A percentile compares a stretch with the other conserved stretches of the same genome.
These are phyloP conservation scores for Suillus plorans DNA, from an alignment of 768 basidiomycete genomes.

Conservation along the genomic window DNA sequence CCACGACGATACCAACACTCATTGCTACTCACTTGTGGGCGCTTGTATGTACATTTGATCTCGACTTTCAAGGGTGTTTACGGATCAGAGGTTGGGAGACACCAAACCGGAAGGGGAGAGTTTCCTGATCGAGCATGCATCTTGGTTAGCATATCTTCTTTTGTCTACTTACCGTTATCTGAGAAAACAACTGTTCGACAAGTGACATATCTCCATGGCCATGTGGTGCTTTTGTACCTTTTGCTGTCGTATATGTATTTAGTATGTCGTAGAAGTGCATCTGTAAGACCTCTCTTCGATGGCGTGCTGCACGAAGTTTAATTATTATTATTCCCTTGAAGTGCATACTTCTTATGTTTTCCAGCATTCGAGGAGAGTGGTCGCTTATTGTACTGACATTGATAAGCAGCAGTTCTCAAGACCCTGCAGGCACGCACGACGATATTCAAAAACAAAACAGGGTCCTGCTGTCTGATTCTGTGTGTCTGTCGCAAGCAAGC, in stretches of 20 bases:
- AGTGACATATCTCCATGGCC: slow-evolving; percentile 1
- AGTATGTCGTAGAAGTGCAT: not conserved
- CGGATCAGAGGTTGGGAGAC: not conserved
- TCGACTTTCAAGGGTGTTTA: not conserved
- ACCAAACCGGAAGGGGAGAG: not conserved
- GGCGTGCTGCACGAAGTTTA: not conserved
- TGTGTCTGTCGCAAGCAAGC: not conserved
- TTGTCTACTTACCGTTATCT: not conserved
- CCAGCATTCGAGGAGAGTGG: not conserved
- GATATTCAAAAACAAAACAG: not conserved
- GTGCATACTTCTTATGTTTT: not conserved
- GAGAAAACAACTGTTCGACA: not conserved
- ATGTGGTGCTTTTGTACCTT: not conserved
- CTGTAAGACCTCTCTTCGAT: not conserved
- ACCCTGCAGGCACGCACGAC: not conserved
- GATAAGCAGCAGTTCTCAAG: not conserved
- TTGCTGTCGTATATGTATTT: not conserved
- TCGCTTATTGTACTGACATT: not conserved
- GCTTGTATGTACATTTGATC: not conserved
- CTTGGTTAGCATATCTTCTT: not conserved
- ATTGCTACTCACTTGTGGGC: not conserved
- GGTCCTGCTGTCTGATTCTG: not conserved
- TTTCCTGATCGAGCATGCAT: not conserved
- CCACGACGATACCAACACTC: not conserved
- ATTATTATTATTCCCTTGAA: not conserved